A percentile compares a stretch with the other conserved stretches of the same genome.
Conservation (phyloP, 192 early-diverging fungal species). For the Diversispora epigaea region DNA sequence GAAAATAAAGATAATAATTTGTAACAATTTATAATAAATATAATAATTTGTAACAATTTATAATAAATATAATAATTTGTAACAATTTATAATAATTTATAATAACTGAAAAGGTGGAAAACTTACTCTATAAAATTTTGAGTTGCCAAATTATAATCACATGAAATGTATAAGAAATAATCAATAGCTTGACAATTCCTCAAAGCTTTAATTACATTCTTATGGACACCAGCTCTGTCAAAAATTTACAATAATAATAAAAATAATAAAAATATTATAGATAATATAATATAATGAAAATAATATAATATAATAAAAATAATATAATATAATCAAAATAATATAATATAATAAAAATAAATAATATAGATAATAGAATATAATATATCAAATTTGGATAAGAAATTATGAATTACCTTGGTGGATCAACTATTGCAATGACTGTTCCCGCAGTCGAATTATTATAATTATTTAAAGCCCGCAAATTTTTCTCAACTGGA, state of each 20-base stretch:
- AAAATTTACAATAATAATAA: background rate
- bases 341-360: no score
- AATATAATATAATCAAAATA: no score
- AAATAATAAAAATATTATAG: no score
- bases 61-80: background rate
- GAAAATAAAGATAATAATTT: slow-evolving; percentile 20
- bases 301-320: no score
- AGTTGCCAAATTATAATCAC: slow-evolving; percentile 58
- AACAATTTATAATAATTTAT: background rate
- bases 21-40: background rate
- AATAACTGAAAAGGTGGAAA: background rate
- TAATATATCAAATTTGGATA: background rate
- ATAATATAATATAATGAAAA: no score
- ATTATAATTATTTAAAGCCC: slow-evolving; percentile 38
- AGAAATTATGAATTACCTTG: slow-evolving; percentile 47
- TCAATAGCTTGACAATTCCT: slow-evolving; percentile 54
- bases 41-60: background rate
- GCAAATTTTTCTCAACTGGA: slow-evolving; percentile 61
- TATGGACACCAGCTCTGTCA: slow-evolving; percentile 55
- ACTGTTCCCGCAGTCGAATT: slow-evolving; percentile 48
- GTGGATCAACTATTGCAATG: slow-evolving; percentile 77
- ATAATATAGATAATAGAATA: background rate
- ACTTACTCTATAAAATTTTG: slow-evolving; percentile 67
- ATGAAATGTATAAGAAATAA: slow-evolving; percentile 67
- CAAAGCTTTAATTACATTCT: slow-evolving; percentile 61